Evolutionary conservation across 345 rosid species (phyloP).

Genomic region (Lepidium aucheri): DNA sequence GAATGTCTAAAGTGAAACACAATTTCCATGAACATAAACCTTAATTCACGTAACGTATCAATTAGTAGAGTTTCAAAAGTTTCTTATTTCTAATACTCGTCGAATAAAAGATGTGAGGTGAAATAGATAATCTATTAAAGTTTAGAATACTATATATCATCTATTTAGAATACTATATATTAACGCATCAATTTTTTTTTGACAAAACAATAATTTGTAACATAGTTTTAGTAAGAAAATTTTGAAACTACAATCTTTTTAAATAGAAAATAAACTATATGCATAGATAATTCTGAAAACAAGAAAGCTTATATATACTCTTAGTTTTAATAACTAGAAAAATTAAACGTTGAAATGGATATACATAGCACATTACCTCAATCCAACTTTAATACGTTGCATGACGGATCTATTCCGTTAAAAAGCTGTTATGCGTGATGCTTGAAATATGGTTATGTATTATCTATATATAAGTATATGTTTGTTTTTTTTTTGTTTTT

Average conservation of each 20-base stretch:
- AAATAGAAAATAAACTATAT: not conserved
- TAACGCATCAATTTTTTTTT: too few species aligned
- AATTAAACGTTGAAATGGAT: not conserved
- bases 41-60: slow-evolving; percentile 28
- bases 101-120: not conserved
- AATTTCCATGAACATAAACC: slow-evolving; percentile 22
- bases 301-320: too few species aligned
- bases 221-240: too few species aligned
- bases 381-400: not conserved
- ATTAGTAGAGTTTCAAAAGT: slow-evolving; percentile 21
- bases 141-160: not conserved
- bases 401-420: slow-evolving; percentile 29
- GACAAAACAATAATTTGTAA: not conserved
- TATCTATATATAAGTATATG: not conserved
- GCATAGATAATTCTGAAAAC: too few species aligned
- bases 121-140: not conserved
- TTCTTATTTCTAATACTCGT: not conserved
- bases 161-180: not conserved
- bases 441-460: slow-evolving; percentile 15
- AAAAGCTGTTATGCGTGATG: slow-evolving; percentile 29
- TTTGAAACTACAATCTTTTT: not conserved
- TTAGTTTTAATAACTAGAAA: too few species aligned
- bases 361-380: not conserved
- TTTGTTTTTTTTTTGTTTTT: too few species aligned
- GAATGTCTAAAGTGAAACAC: slow-evolving; percentile 21